A percentile compares a stretch with the other conserved stretches of the same genome.
phyloP scores from a whole-genome alignment of 2,329 filamentous ascomycete genomes.

The Pseudodiploospora longispora region DNA sequence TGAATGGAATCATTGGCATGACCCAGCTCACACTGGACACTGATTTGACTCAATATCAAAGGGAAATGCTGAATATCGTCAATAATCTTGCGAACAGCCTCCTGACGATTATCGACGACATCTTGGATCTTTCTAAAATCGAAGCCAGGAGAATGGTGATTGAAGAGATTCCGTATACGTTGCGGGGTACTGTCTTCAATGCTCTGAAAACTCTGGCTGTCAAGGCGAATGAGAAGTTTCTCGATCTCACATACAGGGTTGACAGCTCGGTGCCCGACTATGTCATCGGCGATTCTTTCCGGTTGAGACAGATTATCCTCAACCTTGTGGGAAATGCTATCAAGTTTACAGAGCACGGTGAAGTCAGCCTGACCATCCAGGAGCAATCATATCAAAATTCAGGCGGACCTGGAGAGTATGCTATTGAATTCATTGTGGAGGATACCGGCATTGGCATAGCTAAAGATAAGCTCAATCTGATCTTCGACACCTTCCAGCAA shows the following conservation, averaged over 20 bases:
- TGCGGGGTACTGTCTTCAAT: constrained; percentile 93
- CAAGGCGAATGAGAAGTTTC: constrained; percentile 90
- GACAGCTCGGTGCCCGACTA: constrained; percentile 91
- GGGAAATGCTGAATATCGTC: constrained; percentile 98
- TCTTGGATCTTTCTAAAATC: constrained; percentile 68
- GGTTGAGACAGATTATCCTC: constrained; percentile 89
- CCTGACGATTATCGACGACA: constrained; percentile 90
- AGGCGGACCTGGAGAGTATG: constrained; percentile 66
- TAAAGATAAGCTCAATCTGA: constrained; percentile 88
- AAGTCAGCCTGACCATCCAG: constrained; percentile 89
- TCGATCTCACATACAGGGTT: constrained; percentile 88
- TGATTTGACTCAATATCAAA: constrained; percentile 86
- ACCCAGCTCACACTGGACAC: constrained; percentile 94
- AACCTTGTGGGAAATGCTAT: constrained; percentile 98
- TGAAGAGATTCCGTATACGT: constrained; percentile 92
- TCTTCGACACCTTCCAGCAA: constrained; percentile 98
- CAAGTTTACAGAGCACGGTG: constrained; percentile 96
- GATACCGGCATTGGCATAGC: constrained; percentile 97
- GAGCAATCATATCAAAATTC: constrained; percentile 55
- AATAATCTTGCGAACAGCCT: constrained; percentile 94
- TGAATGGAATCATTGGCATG: constrained; percentile 98
- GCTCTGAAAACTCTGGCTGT: constrained; percentile 94
- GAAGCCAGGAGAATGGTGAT: constrained; percentile 98
- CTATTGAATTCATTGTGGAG: constrained; percentile 90
- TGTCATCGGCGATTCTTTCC: constrained; percentile 93